Evolutionary conservation across 2,329 filamentous ascomycete genomes (phyloP), one percentile per base, ranked within the genome.

Genomic region (Cercospora zeina): DNA sequence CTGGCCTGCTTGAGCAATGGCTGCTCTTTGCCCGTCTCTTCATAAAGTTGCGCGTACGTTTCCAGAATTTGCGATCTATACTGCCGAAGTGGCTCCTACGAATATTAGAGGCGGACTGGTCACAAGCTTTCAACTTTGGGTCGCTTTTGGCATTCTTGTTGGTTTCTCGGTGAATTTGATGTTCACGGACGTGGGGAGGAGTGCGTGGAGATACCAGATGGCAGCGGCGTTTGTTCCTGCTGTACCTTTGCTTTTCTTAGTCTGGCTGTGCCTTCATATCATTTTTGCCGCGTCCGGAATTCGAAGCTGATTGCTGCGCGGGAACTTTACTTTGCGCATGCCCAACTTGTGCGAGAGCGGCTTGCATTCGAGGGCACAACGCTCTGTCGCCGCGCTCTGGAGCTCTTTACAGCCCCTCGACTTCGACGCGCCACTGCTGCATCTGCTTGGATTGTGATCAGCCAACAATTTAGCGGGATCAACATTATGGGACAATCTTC

Each of bases 211-310:
- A 47, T 77, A 88, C 19, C 85, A 70, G 51, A 39, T 89, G 6
- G 87, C 81, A 10, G 87, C 85, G 1, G 86, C 88, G 1, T 85
- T 88, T 56, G 83, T 88, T 33, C 87, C 87, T 1, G 85, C 87
- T 0, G 74, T 89, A 1, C 85, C 86, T 7, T 77, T 89, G 3
- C 71, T 87, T 7, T n/a, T 83, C 7, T 77, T 82, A 49, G 78
- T 88, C 27, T 89, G 78, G 68, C 80, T 87, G 31, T 64, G 62
- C 24, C 70, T 85, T 80, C 71, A 56, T 69, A 9, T 80, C 82
- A 1, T n/a, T 81, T 85, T 73, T 71, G 69, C 11, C 72, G 71
- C 1, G 57, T 74, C 10, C 68, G 73, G 6, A 67, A 65, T 16
- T 67, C 68, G 5, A 63, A 69, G 45, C 62, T 75, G 6, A 67